phyloP scores from a whole-genome alignment of 768 basidiomycete species.

The Leucosporidium scottii region DNA sequence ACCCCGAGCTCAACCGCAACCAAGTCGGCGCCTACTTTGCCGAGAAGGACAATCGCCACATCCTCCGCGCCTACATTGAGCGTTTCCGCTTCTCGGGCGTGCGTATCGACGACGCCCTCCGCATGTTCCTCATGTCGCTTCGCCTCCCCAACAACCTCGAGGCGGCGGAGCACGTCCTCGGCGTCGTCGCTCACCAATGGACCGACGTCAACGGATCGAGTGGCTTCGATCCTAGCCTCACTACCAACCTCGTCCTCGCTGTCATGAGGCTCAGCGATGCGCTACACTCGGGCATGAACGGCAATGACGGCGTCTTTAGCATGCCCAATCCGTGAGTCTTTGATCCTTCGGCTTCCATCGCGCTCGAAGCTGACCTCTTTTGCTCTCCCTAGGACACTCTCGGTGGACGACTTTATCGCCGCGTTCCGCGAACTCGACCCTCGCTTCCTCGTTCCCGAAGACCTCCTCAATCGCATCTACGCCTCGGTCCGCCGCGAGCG shows the following conservation, averaged over 20 bases:
- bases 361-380: conserved; percentile 16
- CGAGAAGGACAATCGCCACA: conserved; percentile 61
- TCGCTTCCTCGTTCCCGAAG: conserved; percentile 62
- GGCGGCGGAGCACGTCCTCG: conserved; percentile 62
- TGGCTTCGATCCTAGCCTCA: conserved; percentile 43
- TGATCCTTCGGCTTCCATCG: conserved; percentile 33
- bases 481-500: conserved; percentile 55
- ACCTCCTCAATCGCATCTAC: conserved; percentile 70
- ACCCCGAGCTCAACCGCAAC: conserved; percentile 70
- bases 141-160: conserved; percentile 52
- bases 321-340: background rate
- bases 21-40: conserved; percentile 79
- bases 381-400: background rate
- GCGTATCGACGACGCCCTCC: conserved; percentile 78
- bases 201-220: conserved; percentile 75
- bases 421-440: conserved; percentile 75
- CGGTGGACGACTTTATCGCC: conserved; percentile 69
- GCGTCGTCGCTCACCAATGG: conserved; percentile 81
- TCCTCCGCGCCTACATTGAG: conserved; percentile 77
- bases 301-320: conserved; percentile 12
- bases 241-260: conserved; percentile 66
- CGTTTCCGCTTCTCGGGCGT: conserved; percentile 77
- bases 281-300: conserved; percentile 50
- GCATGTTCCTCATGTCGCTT: conserved; percentile 78
- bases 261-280: conserved; percentile 83